Base-by-base conservation (phyloP, 495 filamentous ascomycete genomes). In the Trichoderma gamsii region DNA sequence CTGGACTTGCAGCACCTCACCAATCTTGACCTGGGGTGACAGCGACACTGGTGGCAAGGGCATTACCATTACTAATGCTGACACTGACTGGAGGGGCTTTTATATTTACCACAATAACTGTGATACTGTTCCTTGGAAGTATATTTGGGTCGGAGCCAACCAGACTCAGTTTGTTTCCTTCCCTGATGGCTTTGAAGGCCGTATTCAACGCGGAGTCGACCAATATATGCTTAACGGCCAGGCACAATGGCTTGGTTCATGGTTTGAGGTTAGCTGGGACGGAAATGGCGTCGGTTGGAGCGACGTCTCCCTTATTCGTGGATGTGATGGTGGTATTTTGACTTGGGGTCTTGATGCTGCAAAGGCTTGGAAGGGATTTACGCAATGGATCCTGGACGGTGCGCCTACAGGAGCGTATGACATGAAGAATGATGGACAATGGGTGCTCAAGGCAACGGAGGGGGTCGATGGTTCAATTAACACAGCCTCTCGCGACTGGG, bases 231-330 rank as follows among this genome's bases (percentile, higher is more conserved):
- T 75, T 27, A 68, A 70, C 67, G 73, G 73, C 3, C 2, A 66
- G 15, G 51, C 73, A 13, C 73, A 74, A 41, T 13, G 23, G 8
- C 67, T 75, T 2, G 72, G 68, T 8, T 72, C 73, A 4, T 75
- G 73, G 73, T 68, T 74, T 69, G 79, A 78, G 67, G 63, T 74
- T 44, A 71, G 71, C 35, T 59, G 67, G 3, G 72, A 74, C 59
- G 69, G 73, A 16, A 73, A 75, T 64, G 76, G 73, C 68, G 73
- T 75, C 59, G 73, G 72, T 38, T 78, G 76, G 66, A 61, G 70
- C 32, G 72, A 76, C 23, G 70, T 75, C 9, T 72, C 70, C 52
- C 65, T 73, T 46, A 75, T 75, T 43, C 70, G 73, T 7, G 73
- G 73, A 11, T 71, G 69, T 65, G 73, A 75, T 64, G 73, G 73